Base-by-base conservation (phyloP, 306 rosid species). In the Parietaria judaica region DNA sequence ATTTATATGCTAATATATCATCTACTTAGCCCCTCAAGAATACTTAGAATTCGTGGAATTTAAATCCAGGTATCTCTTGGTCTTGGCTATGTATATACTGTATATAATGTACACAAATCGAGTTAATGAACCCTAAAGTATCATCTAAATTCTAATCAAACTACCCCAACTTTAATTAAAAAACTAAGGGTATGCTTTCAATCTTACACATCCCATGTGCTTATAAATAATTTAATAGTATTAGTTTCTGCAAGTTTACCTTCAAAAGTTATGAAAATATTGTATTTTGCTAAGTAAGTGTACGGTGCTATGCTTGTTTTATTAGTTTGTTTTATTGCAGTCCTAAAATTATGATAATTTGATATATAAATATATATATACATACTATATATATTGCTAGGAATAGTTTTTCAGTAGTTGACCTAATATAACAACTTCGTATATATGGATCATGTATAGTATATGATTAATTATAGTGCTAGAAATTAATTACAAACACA, bases 371-470 rank as follows among this genome's bases (percentile, higher is more conserved):
- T 23, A 23, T 23, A 23, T 48, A 41, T 49, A n/a, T 10, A 49
- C 52, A 49, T 49, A n/a, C n/a, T n/a, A 23, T 23, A 54, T 23
- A 23, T 23, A 23, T 23, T 23, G 2, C 31, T 23, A 23, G 31
- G 31, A 67, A 56, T 67, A 57, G 37, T 48, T 34, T 60, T 47
- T 48, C 7, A 56, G 57, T 37, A 35, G 70, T 66, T 48, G 70
- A 38, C 56, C 70, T 56, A 66, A 66, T 56, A 46, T 14, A 37
- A 67, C 58, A 57, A 48, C 64, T 56, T 57, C 51, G 23, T 34
- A 58, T 56, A n/a, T 65, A 54, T 49, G 13, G 14, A 46, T 46
- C 13, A 46, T 46, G 15, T 0, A 49, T n/a, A 49, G n/a, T 49
- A 49, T 49, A 6, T 23, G n/a, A n/a, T 23, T 23, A 23, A 23